These are phyloP conservation scores for Thalassiosira ordinaria DNA, from an alignment of 352 stramenopile species.

Conservation along the genomic window DNA sequence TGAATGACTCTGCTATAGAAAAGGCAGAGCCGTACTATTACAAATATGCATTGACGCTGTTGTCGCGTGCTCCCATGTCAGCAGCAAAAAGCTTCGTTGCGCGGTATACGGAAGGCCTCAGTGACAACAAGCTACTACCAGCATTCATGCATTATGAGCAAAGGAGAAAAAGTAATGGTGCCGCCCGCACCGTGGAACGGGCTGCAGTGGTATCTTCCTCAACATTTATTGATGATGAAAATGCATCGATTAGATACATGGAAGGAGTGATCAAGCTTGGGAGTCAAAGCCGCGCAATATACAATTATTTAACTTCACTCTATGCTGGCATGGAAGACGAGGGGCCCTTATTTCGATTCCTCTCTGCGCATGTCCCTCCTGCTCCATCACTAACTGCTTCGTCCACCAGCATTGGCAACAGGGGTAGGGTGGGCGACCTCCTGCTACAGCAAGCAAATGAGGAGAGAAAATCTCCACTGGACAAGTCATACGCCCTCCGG, in stretches of 20 bases:
- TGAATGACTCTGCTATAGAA: slow-evolving; percentile 81
- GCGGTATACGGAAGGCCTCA: slow-evolving; percentile 76
- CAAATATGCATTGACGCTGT: slow-evolving; percentile 71
- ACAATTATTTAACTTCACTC: slow-evolving; percentile 80
- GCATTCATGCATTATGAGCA: slow-evolving; percentile 83
- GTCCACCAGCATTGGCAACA: too few species aligned
- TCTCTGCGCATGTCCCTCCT: slow-evolving; percentile 70
- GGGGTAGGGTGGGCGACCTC: slow-evolving; percentile 30
- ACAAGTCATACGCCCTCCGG: slow-evolving; percentile 79
- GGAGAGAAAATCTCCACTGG: slow-evolving; percentile 63
- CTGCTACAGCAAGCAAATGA: slow-evolving; percentile 55
- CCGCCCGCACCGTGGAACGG: slow-evolving; percentile 21
- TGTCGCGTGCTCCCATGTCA: slow-evolving; percentile 70
- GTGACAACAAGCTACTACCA: slow-evolving; percentile 74
- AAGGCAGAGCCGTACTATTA: slow-evolving; percentile 84
- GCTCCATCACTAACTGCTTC: slow-evolving; percentile 29
- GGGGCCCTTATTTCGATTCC: slow-evolving; percentile 78
- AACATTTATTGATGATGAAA: slow-evolving; percentile 72
- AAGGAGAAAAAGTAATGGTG: slow-evolving; percentile 45
- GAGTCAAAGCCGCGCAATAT: slow-evolving; percentile 76
- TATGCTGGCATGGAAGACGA: slow-evolving; percentile 83
- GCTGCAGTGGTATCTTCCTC: slow-evolving; percentile 17
- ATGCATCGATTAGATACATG: slow-evolving; percentile 73
- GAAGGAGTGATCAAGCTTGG: slow-evolving; percentile 84
- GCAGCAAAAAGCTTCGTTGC: slow-evolving; percentile 80